Evolutionary conservation across 2,329 filamentous ascomycete species (phyloP).

Genomic region (Boeremia lycopersici): DNA sequence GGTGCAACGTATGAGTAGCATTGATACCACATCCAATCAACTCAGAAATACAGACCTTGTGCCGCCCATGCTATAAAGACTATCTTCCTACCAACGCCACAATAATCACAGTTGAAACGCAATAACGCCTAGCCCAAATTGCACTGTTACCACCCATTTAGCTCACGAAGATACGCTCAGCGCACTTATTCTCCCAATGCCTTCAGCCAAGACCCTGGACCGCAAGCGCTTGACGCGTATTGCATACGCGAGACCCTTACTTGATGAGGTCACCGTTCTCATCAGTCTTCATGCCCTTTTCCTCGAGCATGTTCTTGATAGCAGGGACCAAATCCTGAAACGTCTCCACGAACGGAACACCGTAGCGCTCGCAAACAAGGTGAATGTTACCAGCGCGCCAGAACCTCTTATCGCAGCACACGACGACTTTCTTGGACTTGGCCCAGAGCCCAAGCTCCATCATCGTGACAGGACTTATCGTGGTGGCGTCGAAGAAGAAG

Average conservation of each 20-base stretch:
- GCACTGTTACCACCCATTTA: no score
- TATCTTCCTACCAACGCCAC: no score
- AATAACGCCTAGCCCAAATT: no score
- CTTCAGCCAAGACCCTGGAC: no score
- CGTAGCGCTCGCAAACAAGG: slow-evolving; percentile 59
- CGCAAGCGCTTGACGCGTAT: neutral
- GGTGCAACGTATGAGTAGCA: no score
- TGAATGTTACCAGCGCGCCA: slow-evolving; percentile 67
- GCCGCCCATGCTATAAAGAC: no score
- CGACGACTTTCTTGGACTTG: slow-evolving; percentile 54
- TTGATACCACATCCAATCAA: no score
- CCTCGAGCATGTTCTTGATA: slow-evolving; percentile 42
- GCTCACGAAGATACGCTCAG: no score
- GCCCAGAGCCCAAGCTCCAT: slow-evolving; percentile 65
- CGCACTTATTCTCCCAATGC: no score
- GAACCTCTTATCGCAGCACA: slow-evolving; percentile 60
- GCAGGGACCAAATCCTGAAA: slow-evolving; percentile 50
- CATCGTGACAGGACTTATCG: slow-evolving; percentile 62
- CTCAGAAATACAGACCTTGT: no score
- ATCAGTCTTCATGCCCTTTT: slow-evolving; percentile 35
- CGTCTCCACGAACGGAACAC: slow-evolving; percentile 52
- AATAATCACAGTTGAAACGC: no score
- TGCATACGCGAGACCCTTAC: neutral
- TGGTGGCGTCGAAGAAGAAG: slow-evolving; percentile 61
- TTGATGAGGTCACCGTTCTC: slow-evolving; percentile 18